These are phyloP conservation scores for Rhodotorula diobovata DNA, from an alignment of 768 basidiomycete species.

Conservation along the genomic window DNA sequence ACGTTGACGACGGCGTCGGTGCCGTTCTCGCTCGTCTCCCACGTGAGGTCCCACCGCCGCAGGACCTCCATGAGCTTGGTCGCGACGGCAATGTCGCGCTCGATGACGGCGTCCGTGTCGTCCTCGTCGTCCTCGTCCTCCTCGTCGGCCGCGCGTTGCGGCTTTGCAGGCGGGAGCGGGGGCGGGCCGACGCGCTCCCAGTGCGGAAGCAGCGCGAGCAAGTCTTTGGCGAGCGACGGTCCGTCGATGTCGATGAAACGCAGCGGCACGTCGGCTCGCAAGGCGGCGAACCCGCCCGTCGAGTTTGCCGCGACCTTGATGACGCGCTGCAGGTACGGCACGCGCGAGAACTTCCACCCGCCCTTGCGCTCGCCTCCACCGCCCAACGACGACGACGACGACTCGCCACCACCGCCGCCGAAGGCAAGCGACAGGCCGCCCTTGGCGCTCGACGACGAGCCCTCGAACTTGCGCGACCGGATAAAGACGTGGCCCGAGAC, in stretches of 20 bases:
- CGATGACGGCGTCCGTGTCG: constrained; percentile 25
- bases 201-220: constrained; percentile 66
- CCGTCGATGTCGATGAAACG: constrained; percentile 58
- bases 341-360: constrained; percentile 65
- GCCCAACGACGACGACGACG: neutral
- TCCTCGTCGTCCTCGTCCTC: constrained; percentile 31
- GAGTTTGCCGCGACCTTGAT: constrained; percentile 76
- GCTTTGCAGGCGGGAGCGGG: constrained; percentile 33
- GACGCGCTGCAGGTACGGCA: constrained; percentile 79
- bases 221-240: constrained; percentile 60
- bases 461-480: constrained; percentile 58
- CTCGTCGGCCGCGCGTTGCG: constrained; percentile 36
- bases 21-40: constrained; percentile 47
- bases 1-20: constrained; percentile 61
- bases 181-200: constrained; percentile 38
- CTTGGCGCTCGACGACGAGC: constrained; percentile 28
- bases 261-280: constrained; percentile 67
- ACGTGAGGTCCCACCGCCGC: constrained; percentile 40
- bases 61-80: constrained; percentile 8
- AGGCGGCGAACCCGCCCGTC: constrained; percentile 80
- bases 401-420: neutral
- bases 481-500: constrained; percentile 91
- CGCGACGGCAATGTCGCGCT: constrained; percentile 37
- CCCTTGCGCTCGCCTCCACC: constrained; percentile 15
- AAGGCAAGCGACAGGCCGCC: neutral